These are phyloP conservation scores for Annulohypoxylon nitens DNA, from an alignment of 495 filamentous ascomycete genomes.

Conservation along the genomic window DNA sequence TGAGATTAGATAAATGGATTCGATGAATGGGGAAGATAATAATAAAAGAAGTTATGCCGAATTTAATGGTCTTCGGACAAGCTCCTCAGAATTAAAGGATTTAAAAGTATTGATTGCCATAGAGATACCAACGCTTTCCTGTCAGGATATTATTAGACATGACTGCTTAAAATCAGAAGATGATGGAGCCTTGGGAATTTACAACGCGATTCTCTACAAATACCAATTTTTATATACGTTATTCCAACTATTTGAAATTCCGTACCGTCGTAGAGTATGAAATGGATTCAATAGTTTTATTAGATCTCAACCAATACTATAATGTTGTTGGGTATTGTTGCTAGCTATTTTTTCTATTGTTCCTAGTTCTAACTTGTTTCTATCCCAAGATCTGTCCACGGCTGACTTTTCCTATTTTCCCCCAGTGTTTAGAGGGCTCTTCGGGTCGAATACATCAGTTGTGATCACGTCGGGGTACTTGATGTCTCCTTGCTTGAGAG, in stretches of 20 bases:
- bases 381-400: neutral
- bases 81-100: neutral
- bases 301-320: neutral
- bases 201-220: too few species aligned
- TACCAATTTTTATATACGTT: too few species aligned
- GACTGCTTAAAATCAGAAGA: too few species aligned
- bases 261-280: too few species aligned
- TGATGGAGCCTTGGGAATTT: too few species aligned
- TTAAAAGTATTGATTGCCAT: neutral
- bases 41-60: neutral
- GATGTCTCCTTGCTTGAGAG: constrained; percentile 80
- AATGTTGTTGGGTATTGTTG: neutral
- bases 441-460: constrained; percentile 74
- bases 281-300: neutral
- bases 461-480: constrained; percentile 86
- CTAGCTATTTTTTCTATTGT: neutral
- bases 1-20: neutral
- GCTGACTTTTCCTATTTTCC: constrained; percentile 35
- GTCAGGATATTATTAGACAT: too few species aligned
- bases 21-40: neutral
- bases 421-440: constrained; percentile 66
- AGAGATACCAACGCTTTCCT: neutral
- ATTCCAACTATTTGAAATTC: too few species aligned
- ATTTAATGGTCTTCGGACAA: neutral
- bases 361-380: neutral